Evolutionary conservation across 1,139 yeast species (phyloP), one percentile per base, ranked within the genome.

Genomic region (Yamadazyma trypodendri): DNA sequence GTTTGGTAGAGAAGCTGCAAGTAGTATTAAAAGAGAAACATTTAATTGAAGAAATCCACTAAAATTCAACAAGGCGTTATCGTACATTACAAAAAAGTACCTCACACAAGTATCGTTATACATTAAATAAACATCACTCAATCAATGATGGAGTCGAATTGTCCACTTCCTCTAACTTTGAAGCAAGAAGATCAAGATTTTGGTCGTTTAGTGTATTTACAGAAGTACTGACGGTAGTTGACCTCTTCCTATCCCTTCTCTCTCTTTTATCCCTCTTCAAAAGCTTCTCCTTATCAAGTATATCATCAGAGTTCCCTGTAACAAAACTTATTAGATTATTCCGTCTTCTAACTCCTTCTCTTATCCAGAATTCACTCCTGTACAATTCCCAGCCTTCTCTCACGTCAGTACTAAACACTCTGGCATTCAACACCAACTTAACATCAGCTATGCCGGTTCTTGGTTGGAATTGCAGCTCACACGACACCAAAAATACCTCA

Each of bases 381-480:
- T 90, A 92, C 33, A 88, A 61, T 53, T 92, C 98, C 98, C 98
- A 92, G 10, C 90, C 94, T 56, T 90, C 97, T 48, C 96, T 72
- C 3, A 86, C 79, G 40, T 86, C 94, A 0, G 92, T 80, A 43
- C 79, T 79, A 59, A 90, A 92, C 1, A 82, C 82, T 38, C 96
- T 69, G 1, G 97, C 85, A 43, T 84, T 84, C 40, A 92, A 66
- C 2, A 87, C 84, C 11, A 92, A 60, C 56, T 89, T 89, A 12
- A 84, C 79, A 44, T 71, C 76, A 24, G 68, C 64, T 12, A 71
- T 63, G 1, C 77, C 76, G 13, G 65, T 55, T 38, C 73, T 51
- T 1, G 77, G 76, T 48, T 72, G 76, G 43, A 75, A 69, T 40
- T 60, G 71, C 62, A 68, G 72, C 45, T 68, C 69, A 38, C 71